Evolutionary conservation across 2,329 filamentous ascomycete genomes (phyloP).

Genomic region (Furcasterigmium sp.): DNA sequence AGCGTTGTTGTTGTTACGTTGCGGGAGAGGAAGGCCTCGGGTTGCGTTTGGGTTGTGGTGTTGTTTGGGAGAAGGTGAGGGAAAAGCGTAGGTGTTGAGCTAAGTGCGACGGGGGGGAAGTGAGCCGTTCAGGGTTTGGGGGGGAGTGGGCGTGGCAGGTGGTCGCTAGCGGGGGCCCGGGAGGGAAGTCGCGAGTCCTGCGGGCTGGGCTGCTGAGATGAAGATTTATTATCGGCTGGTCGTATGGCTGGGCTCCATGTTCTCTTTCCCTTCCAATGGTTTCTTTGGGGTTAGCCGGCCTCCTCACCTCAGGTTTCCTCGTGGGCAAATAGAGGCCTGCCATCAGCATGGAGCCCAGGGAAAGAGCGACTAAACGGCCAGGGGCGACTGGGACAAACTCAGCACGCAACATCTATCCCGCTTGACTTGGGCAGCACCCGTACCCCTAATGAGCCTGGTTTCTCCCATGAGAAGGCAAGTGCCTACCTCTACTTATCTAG

Average conservation of each 20-base stretch:
- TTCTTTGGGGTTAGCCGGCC: neutral
- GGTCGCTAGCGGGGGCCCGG: neutral
- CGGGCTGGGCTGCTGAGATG: no score
- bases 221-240: neutral
- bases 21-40: conserved; percentile 1
- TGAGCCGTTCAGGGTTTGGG: conserved; percentile 1
- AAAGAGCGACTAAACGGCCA: no score
- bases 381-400: no score
- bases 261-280: neutral
- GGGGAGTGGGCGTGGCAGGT: neutral
- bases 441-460: no score
- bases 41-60: neutral
- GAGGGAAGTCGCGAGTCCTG: neutral
- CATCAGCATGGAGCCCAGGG: no score
- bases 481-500: no score
- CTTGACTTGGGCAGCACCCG: no score
- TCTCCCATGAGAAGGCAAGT: no score
- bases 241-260: neutral
- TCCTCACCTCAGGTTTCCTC: no score
- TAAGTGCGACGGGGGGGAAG: conserved; percentile 1
- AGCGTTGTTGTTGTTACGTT: neutral
- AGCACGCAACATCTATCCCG: no score
- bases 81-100: conserved; percentile 1
- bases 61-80: conserved; percentile 1
- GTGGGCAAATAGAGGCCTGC: no score